A percentile compares a stretch with the other conserved stretches of the same genome.
Conservation (phyloP, 805 yeast genomes). For the Pichia phayaonensis region DNA sequence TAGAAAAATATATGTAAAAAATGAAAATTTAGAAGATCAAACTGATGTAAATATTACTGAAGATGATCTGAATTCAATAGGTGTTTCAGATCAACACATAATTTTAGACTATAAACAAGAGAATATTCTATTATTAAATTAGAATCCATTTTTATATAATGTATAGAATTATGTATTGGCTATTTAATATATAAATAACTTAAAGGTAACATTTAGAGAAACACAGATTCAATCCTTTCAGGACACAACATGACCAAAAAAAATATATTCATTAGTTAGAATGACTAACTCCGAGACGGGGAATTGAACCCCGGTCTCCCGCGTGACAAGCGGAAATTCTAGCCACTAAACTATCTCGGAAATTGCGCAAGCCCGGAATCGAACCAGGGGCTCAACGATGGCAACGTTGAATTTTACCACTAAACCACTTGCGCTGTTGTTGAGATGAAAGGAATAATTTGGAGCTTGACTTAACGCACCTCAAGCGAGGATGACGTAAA, state of each 20-base stretch:
- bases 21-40: neutral
- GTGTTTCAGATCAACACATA: neutral
- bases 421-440: constrained; percentile 12
- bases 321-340: constrained; percentile 38
- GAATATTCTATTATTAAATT: neutral
- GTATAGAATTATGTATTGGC: too few relatives aligned
- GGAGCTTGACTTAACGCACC: too few relatives aligned
- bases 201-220: too few relatives aligned
- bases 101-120: neutral
- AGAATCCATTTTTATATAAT: neutral
- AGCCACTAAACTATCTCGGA: constrained; percentile 37
- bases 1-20: neutral
- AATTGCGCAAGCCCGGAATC: constrained; percentile 24
- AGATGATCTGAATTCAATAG: neutral
- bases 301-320: constrained; percentile 38
- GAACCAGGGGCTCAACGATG: constrained; percentile 25
- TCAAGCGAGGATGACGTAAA: too few relatives aligned
- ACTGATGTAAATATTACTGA: neutral
- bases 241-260: neutral
- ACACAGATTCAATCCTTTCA: neutral
- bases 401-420: constrained; percentile 18
- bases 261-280: too few relatives aligned
- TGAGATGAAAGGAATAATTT: too few relatives aligned
- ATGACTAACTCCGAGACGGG: constrained; percentile 31
- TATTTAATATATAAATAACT: too few relatives aligned